phyloP scores from a whole-genome alignment of 495 filamentous ascomycete genomes.

The Neurospora sp. region DNA sequence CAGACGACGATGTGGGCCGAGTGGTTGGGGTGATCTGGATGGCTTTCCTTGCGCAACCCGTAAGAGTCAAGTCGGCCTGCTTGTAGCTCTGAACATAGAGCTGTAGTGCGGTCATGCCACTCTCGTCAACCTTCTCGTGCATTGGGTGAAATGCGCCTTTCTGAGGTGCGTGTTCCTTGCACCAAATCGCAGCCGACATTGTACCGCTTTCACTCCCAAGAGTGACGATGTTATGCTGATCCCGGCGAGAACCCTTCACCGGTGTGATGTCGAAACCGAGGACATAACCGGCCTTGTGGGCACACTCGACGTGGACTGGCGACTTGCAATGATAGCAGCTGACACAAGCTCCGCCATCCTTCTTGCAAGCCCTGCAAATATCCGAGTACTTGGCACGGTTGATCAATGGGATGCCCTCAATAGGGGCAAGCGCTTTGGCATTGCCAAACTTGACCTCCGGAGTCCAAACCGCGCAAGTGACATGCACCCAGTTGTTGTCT shows the following conservation, averaged over 20 bases:
- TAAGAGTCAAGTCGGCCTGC: conserved; percentile 81
- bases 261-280: conserved; percentile 88
- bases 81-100: conserved; percentile 82
- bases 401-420: conserved; percentile 80
- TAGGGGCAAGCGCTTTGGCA: conserved; percentile 65
- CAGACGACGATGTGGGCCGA: conserved; percentile 21
- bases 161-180: conserved; percentile 66
- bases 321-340: conserved; percentile 72
- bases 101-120: conserved; percentile 64
- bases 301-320: conserved; percentile 82
- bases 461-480: conserved; percentile 81
- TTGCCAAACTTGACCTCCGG: conserved; percentile 87
- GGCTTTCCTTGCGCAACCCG: conserved; percentile 86
- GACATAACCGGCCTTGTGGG: conserved; percentile 67
- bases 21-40: conserved; percentile 26
- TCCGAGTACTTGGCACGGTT: conserved; percentile 54
- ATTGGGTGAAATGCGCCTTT: conserved; percentile 67
- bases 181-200: conserved; percentile 75
- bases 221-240: conserved; percentile 60
- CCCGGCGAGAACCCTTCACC: conserved; percentile 75
- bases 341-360: conserved; percentile 63
- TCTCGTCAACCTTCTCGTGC: conserved; percentile 56
- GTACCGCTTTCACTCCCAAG: conserved; percentile 67
- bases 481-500: conserved; percentile 98
- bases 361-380: conserved; percentile 78